Conservation (phyloP, 1,139 yeast genomes). For the Hyphopichia pseudoburtonii region DNA sequence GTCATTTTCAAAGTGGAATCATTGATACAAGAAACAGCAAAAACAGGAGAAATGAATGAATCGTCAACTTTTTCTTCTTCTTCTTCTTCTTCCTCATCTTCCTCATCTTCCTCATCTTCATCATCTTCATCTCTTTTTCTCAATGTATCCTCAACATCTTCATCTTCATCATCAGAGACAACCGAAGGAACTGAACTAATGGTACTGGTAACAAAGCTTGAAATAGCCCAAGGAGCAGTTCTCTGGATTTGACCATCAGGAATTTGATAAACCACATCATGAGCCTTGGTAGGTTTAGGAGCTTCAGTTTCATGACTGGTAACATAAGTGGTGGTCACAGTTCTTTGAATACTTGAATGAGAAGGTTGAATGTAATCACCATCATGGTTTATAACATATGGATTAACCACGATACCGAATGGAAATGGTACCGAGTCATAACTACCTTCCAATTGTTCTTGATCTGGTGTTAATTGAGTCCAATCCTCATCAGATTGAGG, state of each 20-base stretch:
- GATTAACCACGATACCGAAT: slow-evolving; percentile 38
- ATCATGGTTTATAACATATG: slow-evolving; percentile 17
- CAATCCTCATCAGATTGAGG: slow-evolving; percentile 35
- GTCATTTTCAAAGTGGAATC: slow-evolving; percentile 33
- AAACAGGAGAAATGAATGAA: slow-evolving; percentile 22
- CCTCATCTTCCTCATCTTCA: slow-evolving; percentile 5
- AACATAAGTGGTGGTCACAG: slow-evolving; percentile 14
- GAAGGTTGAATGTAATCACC: slow-evolving; percentile 16
- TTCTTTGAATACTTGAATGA: slow-evolving; percentile 13
- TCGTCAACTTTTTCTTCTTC: slow-evolving; percentile 8
- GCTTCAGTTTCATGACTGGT: slow-evolving; percentile 19
- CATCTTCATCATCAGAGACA: slow-evolving; percentile 7
- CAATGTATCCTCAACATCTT: slow-evolving; percentile 8
- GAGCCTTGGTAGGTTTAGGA: slow-evolving; percentile 25
- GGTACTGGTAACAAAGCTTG: not conserved
- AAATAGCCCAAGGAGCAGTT: not conserved
- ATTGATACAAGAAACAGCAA: slow-evolving; percentile 34
- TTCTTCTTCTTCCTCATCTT: slow-evolving; percentile 7
- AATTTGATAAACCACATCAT: slow-evolving; percentile 25
- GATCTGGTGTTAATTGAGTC: slow-evolving; percentile 29
- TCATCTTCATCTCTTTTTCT: slow-evolving; percentile 5
- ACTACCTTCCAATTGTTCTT: slow-evolving; percentile 17
- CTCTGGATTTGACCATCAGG: slow-evolving; percentile 34
- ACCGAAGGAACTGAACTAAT: slow-evolving; percentile 4
- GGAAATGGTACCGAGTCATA: slow-evolving; percentile 26